Evolutionary conservation across 139 green algal genomes (phyloP), one percentile per base, ranked within the genome.

Genomic region (Chlamydomonas urium): DNA sequence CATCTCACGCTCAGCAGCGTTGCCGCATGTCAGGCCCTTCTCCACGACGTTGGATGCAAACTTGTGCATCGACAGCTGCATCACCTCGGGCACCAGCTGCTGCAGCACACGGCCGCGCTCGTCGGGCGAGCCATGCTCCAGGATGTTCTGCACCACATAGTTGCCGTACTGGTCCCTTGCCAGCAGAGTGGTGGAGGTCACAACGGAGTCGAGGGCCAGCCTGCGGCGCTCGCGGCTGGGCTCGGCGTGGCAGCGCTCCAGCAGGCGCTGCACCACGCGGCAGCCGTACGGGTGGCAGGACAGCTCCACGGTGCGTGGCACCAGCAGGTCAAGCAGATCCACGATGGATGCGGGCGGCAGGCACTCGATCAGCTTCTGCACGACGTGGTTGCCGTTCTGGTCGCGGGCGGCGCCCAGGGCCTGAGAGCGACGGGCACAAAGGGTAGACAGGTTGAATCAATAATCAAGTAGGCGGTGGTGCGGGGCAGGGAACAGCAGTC

Each of bases 381-480:
- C 90, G 35, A 98, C 93, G 74, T 98, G 93, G 84, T 98, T 98
- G 72, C 92, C 93, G 59, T 98, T 98, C 81, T 96, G 91, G 79
- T 98, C 93, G 29, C 85, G 81, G 47, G 97, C 87, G 71, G 86
- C 93, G 48, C 85, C n/a, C n/a, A n/a, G n/a, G n/a, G n/a, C n/a
- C n/a, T n/a, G n/a, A n/a, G n/a, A n/a, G n/a, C n/a, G n/a, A n/a
- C n/a, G n/a, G n/a, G n/a, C n/a, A n/a, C n/a, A n/a, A n/a, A n/a
- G n/a, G n/a, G n/a, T n/a, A n/a, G n/a, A n/a, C n/a, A n/a, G n/a
- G n/a, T n/a, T n/a, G n/a, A n/a, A n/a, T n/a, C n/a, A n/a, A n/a
- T n/a, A n/a, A n/a, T n/a, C n/a, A n/a, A n/a, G n/a, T n/a, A n/a
- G n/a, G n/a, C n/a, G n/a, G n/a, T n/a, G n/a, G n/a, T n/a, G n/a